Conservation (phyloP, 805 yeast genomes). For the Yarrowia sp. region DNA sequence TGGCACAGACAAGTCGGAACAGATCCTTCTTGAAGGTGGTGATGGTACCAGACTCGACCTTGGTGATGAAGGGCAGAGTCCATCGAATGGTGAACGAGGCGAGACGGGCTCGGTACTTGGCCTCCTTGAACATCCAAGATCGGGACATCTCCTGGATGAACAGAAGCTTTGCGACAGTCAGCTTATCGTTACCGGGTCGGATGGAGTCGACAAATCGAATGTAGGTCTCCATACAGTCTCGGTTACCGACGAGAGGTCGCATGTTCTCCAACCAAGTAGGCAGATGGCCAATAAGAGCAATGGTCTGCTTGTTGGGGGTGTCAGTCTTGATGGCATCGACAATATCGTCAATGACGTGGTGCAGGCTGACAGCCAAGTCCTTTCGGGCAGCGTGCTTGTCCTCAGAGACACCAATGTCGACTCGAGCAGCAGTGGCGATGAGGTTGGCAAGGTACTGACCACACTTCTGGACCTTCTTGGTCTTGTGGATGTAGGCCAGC, state of each 20-base stretch:
- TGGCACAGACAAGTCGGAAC: conserved; percentile 45
- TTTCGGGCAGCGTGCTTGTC: conserved; percentile 34
- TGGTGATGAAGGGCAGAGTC: conserved; percentile 44
- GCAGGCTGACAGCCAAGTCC: conserved; percentile 28
- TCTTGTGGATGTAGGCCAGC: conserved; percentile 10
- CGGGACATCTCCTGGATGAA: conserved; percentile 57
- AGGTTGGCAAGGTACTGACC: conserved; percentile 32
- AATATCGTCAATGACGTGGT: conserved; percentile 26
- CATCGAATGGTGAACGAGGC: conserved; percentile 46
- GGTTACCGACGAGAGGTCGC: conserved; percentile 29
- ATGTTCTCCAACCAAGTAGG: conserved; percentile 37
- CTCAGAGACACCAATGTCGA: conserved; percentile 21
- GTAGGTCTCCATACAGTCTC: conserved; percentile 37
- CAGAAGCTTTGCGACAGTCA: conserved; percentile 64
- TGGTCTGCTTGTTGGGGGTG: conserved; percentile 22
- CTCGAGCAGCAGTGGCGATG: conserved; percentile 29
- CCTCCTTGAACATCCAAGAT: conserved; percentile 44
- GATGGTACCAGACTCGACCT: conserved; percentile 43
- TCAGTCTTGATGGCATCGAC: conserved; percentile 23
- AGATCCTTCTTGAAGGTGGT: conserved; percentile 44
- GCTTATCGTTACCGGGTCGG: conserved; percentile 64
- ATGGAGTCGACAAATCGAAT: conserved; percentile 55
- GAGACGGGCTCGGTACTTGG: conserved; percentile 44
- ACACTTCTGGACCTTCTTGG: conserved; percentile 33
- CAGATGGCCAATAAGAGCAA: conserved; percentile 23